Base-by-base conservation (phyloP, 768 basidiomycete species). In the Suillus variegatus region DNA sequence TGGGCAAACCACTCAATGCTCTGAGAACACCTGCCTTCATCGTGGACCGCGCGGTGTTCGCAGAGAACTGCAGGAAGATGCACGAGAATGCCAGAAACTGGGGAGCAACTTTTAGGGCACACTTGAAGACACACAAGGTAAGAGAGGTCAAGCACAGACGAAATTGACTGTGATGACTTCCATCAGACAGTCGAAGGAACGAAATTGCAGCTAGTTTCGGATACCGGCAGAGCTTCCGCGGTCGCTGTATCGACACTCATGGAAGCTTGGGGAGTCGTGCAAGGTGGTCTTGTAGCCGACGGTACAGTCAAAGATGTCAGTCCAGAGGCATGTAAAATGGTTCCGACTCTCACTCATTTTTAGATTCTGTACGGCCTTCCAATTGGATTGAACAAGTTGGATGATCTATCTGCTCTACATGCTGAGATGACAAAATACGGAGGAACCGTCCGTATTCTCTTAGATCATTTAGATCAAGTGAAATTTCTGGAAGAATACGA, bases 111-210 rank as follows among this genome's bases (percentile, higher is more conserved):
- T 95, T 95, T 75, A 82, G 94, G 57, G 91, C 89, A 5, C 94
- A 95, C 75, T 82, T 95, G 61, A 96, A 95, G 78, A 91, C 90
- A 0, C 91, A 93, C 74, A 93, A 93, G 82, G 90, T 88, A 72
- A 35, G 71, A 44, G 43, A 52, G 20, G 16, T 60, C n/a, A 13
- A 16, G n/a, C 28, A 14, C 8, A 41, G 35, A 41, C 54, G 58
- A 9, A 41, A 32, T 28, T 67, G 60, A 18, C 14, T 41, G 54
- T 61, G 56, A 70, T 38, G 66, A 38, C 66, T 52, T 55, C 64
- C 68, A 25, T 54, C 67, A 92, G 91, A 94, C 93, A 1, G 77
- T 81, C 10, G 93, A 95, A 74, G 94, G 93, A 28, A 85, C 88
- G 12, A 80, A 81, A 67, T 75, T 94, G 28, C 93, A 94, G 71